Conservation (phyloP, 257 asterid species). For the Agastache rugosa region DNA sequence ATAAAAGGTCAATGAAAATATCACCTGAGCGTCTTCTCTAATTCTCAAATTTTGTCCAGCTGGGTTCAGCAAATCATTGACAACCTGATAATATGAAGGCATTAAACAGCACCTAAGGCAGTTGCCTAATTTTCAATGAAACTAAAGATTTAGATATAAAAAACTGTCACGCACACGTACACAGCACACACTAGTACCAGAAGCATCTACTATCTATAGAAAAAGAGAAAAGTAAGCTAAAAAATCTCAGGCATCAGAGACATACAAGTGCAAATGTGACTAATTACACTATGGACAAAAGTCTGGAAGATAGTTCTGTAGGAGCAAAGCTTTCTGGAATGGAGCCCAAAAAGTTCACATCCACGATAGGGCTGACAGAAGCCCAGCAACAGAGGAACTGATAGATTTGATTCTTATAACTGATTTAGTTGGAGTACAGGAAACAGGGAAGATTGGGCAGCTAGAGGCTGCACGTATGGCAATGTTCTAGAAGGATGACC, state of each 20-base stretch:
- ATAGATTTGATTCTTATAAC: slow-evolving; percentile 12
- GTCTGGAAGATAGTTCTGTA: neutral
- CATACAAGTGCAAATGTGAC: slow-evolving; percentile 3
- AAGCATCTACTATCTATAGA: neutral
- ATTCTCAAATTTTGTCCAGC: slow-evolving; percentile 98
- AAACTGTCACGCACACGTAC: slow-evolving; percentile 12
- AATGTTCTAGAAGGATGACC: slow-evolving; percentile 29
- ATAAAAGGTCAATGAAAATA: slow-evolving; percentile 24
- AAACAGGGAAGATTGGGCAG: slow-evolving; percentile 18
- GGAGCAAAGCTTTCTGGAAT: slow-evolving; percentile 19
- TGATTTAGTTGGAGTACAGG: slow-evolving; percentile 16
- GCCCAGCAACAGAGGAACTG: slow-evolving; percentile 28
- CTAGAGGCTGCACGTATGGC: slow-evolving; percentile 28
- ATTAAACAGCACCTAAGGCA: slow-evolving; percentile 34
- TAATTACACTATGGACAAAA: neutral
- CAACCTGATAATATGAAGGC: slow-evolving; percentile 68
- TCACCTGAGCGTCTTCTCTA: slow-evolving; percentile 95
- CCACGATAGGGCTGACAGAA: slow-evolving; percentile 27
- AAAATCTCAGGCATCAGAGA: neutral
- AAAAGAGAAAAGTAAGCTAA: neutral
- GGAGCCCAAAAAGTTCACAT: slow-evolving; percentile 26
- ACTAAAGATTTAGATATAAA: slow-evolving; percentile 8
- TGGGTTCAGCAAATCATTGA: slow-evolving; percentile 96
- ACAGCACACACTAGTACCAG: slow-evolving; percentile 29
- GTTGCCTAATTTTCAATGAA: slow-evolving; percentile 25